These are phyloP conservation scores for Scutellaria baicalensis DNA, from an alignment of 257 asterid species.

Conservation along the genomic window DNA sequence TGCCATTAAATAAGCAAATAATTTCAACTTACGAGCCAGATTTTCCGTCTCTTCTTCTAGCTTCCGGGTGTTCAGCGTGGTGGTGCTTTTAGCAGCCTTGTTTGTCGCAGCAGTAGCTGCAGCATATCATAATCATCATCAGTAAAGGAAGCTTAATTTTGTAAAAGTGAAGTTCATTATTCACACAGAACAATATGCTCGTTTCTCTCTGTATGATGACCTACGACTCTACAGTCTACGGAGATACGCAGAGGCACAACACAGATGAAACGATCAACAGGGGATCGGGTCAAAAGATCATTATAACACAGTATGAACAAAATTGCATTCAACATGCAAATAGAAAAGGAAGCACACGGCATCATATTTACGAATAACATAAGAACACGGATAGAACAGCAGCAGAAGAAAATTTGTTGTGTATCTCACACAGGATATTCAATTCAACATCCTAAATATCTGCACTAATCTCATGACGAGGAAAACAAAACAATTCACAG, in stretches of 20 bases:
- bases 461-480: neutral
- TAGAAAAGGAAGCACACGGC: neutral
- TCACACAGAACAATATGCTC: neutral
- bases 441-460: too few relatives aligned
- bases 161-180: neutral
- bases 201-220: neutral
- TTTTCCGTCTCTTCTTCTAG: slow-evolving; percentile 93
- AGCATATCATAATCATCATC: slow-evolving; percentile 14
- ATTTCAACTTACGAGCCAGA: slow-evolving; percentile 69
- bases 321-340: neutral
- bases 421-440: too few relatives aligned
- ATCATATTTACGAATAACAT: neutral
- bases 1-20: neutral
- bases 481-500: neutral
- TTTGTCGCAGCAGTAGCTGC: slow-evolving; percentile 84
- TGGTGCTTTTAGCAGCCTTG: slow-evolving; percentile 79
- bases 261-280: neutral
- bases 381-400: neutral
- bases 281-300: neutral
- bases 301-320: neutral
- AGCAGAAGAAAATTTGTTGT: neutral
- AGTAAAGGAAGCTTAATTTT: neutral
- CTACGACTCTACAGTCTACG: too few relatives aligned
- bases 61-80: slow-evolving; percentile 77
- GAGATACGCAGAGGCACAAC: neutral